phyloP scores from a whole-genome alignment of 495 filamentous ascomycete species.

The Penicillium roqueforti region DNA sequence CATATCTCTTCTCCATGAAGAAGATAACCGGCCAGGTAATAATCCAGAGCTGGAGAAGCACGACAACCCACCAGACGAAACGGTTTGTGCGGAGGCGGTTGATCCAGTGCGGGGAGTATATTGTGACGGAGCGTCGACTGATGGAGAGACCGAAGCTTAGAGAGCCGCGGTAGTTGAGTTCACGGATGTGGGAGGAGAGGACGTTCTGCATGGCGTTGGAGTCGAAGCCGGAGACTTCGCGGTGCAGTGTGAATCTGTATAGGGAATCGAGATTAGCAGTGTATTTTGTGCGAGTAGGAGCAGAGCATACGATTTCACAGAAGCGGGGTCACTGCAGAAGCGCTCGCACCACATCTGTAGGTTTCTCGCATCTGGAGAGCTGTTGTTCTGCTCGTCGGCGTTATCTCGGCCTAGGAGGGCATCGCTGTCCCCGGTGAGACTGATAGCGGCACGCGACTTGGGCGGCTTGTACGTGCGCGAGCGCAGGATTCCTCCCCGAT shows the following conservation, averaged over 20 bases:
- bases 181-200: conserved; percentile 38
- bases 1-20: conserved; percentile 39
- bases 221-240: conserved; percentile 36
- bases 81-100: conserved; percentile 37
- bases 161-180: conserved; percentile 40
- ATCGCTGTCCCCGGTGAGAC: conserved; percentile 10
- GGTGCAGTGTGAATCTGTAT: conserved; percentile 38
- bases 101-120: conserved; percentile 48
- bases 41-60: conserved; percentile 46
- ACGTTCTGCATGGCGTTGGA: conserved; percentile 24
- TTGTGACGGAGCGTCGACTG: conserved; percentile 28
- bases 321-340: conserved; percentile 35
- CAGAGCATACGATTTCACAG: conserved; percentile 38
- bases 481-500: conserved; percentile 26
- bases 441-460: not conserved
- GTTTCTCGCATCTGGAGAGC: not conserved
- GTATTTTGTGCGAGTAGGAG: not conserved
- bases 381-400: conserved; percentile 1
- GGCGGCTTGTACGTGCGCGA: conserved; percentile 23
- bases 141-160: conserved; percentile 21
- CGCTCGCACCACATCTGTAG: conserved; percentile 40
- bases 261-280: not conserved
- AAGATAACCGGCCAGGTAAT: conserved; percentile 43
- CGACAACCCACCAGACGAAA: conserved; percentile 34
- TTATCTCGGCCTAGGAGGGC: conserved; percentile 11